Evolutionary conservation across 805 yeast genomes (phyloP), one percentile per base, ranked within the genome.

Genomic region (Scheffersomyces lignosus): DNA sequence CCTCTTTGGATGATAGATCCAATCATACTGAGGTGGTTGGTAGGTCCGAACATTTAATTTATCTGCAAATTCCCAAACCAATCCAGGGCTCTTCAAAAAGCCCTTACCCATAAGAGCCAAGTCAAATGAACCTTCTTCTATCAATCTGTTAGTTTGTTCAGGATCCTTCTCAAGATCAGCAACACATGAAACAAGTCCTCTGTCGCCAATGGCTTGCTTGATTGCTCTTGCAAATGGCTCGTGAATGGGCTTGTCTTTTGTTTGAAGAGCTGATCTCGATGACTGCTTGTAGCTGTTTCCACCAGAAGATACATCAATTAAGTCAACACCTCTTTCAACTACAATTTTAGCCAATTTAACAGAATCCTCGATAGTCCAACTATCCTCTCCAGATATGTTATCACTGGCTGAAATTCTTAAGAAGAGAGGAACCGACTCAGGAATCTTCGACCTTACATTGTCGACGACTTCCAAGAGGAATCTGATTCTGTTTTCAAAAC

Each of bases 241-340:
- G 42, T 73, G 75, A 38, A 56, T 44, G 2, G 71, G 73, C 16
- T 54, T 49, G 10, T 20, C 9, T 20, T 10, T 10, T 20, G 7
- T 20, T 7, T 10, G 7, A 26, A 18, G 15, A n/a, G 31, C 18
- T 3, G 47, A 34, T 51, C 63, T 49, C 47, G 66, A 48, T 16
- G 40, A 49, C 39, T 57, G 62, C 29, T 56, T 46, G 29, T 54
- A 41, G 44, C 57, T 58, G 48, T 66, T 68, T 31, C 80, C 80
- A 40, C 82, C 83, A 5, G 78, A 61, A 1, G 82, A 76, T 29
- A 73, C 65, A 49, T 80, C 85, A 25, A 80, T 43, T n/a, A 78
- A 55, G 40, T 75, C 78, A 31, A 80, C 66, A 8, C 77, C 80
- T 33, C 54, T 61, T 15, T 66, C 62, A 13, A 59, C 58, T 5